A percentile compares a stretch with the other conserved stretches of the same genome.
These are phyloP conservation scores for Pisolithus microcarpus DNA, from an alignment of 768 basidiomycete genomes.

Conservation along the genomic window DNA sequence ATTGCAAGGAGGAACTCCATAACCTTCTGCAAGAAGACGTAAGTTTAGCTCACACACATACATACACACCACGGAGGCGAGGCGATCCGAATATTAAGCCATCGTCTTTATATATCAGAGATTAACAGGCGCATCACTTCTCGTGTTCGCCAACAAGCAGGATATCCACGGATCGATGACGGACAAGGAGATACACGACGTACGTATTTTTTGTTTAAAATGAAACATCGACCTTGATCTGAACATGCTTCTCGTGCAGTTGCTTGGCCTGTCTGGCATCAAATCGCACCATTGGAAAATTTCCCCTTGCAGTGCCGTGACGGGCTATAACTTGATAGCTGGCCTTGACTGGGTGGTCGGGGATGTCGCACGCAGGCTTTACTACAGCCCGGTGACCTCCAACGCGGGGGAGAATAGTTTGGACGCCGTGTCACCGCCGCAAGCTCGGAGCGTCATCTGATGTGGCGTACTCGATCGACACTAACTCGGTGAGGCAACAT, in stretches of 20 bases:
- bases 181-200: conserved; percentile 74
- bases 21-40: conserved; percentile 89
- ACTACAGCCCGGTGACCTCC: conserved; percentile 54
- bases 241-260: conserved; percentile 35
- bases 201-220: conserved; percentile 31
- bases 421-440: conserved; percentile 1
- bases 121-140: conserved; percentile 88
- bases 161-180: conserved; percentile 87
- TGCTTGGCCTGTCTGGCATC: conserved; percentile 74
- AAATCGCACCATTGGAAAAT: conserved; percentile 88
- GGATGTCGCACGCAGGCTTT: conserved; percentile 81
- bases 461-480: not conserved
- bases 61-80: not conserved
- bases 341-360: conserved; percentile 91
- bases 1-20: conserved; percentile 84
- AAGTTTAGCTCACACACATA: conserved; percentile 22
- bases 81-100: conserved; percentile 6
- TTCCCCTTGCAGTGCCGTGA: conserved; percentile 87
- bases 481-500: not conserved
- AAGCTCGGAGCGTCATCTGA: not conserved
- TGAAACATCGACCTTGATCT: conserved; percentile 5
- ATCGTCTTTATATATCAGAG: conserved; percentile 44
- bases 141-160: conserved; percentile 97
- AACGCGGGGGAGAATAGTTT: conserved; percentile 1
- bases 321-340: conserved; percentile 73